Conservation (phyloP, 805 yeast genomes). For the Priceomyces fermenticarens region DNA sequence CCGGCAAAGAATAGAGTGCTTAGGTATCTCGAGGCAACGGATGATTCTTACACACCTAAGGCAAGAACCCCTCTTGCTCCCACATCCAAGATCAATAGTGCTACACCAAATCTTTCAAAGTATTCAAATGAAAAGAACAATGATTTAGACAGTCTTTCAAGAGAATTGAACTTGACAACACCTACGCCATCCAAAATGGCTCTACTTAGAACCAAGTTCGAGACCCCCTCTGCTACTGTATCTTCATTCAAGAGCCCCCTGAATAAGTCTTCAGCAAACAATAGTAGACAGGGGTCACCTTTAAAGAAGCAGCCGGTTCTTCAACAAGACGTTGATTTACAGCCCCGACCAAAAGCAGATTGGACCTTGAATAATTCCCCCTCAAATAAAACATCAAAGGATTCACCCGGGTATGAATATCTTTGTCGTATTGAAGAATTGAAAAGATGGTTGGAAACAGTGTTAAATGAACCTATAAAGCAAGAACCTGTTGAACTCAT, state of each 20-base stretch:
- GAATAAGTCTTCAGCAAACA: slow-evolving; percentile 16
- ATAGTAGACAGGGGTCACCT: slow-evolving; percentile 17
- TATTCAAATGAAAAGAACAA: slow-evolving; percentile 10
- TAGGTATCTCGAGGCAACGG: slow-evolving; percentile 33
- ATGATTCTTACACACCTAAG: slow-evolving; percentile 19
- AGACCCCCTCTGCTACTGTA: slow-evolving; percentile 41
- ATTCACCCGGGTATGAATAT: slow-evolving; percentile 60
- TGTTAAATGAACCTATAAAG: slow-evolving; percentile 57
- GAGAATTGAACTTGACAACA: slow-evolving; percentile 30
- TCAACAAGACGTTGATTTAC: neutral
- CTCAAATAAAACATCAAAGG: slow-evolving; percentile 27
- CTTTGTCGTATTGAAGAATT: slow-evolving; percentile 78
- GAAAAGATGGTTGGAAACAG: slow-evolving; percentile 72
- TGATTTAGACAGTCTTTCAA: slow-evolving; percentile 39
- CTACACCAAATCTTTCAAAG: slow-evolving; percentile 6
- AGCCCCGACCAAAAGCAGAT: neutral
- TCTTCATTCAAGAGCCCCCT: slow-evolving; percentile 37
- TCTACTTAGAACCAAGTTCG: slow-evolving; percentile 30
- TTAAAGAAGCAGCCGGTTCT: slow-evolving; percentile 7
- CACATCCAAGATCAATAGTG: slow-evolving; percentile 21
- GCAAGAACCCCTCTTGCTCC: slow-evolving; percentile 30
- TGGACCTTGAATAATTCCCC: slow-evolving; percentile 13
- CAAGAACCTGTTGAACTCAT: slow-evolving; percentile 55
- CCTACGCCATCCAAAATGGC: slow-evolving; percentile 24
- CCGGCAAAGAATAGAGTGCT: slow-evolving; percentile 23